A percentile compares a stretch with the other conserved stretches of the same genome.
Conservation (phyloP, 306 rosid genomes). For the Sechiopsis laciniata region DNA sequence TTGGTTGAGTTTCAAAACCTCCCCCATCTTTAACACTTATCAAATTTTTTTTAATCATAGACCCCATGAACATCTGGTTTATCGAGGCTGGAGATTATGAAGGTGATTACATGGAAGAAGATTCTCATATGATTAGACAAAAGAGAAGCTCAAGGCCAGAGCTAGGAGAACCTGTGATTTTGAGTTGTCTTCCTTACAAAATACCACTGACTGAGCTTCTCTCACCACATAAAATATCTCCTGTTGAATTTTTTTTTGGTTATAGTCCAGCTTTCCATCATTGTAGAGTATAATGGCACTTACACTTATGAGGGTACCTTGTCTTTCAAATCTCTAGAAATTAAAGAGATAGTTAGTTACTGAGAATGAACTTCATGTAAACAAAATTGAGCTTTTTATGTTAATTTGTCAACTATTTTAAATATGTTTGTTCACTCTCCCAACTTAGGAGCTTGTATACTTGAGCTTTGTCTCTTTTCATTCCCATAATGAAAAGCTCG, state of each 20-base stretch:
- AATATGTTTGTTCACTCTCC: too few species aligned
- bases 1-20: too few species aligned
- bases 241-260: conserved; percentile 89
- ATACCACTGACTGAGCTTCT: conserved; percentile 90
- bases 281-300: conserved; percentile 81
- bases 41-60: too few species aligned
- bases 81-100: conserved; percentile 72
- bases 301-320: conserved; percentile 87
- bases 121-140: conserved; percentile 83
- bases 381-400: not conserved
- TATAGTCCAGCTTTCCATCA: conserved; percentile 98
- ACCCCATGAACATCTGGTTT: too few species aligned
- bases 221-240: conserved; percentile 83
- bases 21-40: too few species aligned
- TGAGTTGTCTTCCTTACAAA: conserved; percentile 96
- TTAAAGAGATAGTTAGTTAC: not conserved
- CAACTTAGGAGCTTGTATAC: too few species aligned
- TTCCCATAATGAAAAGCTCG: too few species aligned
- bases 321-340: not conserved
- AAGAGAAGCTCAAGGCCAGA: conserved; percentile 94
- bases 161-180: conserved; percentile 89
- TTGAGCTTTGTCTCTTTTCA: too few species aligned
- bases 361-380: not conserved
- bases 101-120: conserved; percentile 92
- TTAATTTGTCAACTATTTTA: not conserved